Conservation (phyloP, 495 filamentous ascomycete genomes). For the Aspergillus baeticus region DNA sequence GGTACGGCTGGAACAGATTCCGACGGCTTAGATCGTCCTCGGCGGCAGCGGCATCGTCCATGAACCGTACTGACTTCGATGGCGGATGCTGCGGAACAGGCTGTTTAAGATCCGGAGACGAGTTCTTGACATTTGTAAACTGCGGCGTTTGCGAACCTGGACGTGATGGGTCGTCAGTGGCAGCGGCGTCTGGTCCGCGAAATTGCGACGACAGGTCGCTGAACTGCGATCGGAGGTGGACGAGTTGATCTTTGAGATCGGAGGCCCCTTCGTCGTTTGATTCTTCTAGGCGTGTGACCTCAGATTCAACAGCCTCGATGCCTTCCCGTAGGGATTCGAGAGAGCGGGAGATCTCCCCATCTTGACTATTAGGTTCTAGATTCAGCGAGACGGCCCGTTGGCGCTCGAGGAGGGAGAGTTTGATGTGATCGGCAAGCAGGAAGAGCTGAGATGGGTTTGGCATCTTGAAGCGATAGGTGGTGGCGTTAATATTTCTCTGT, state of each 20-base stretch:
- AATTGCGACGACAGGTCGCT: conserved; percentile 60
- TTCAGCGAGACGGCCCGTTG: conserved; percentile 87
- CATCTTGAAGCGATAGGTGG: conserved; percentile 39
- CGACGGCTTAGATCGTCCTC: conserved; percentile 53
- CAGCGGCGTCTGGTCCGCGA: conserved; percentile 55
- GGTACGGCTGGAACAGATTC: conserved; percentile 64
- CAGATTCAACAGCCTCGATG: conserved; percentile 69
- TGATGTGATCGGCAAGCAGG: conserved; percentile 55
- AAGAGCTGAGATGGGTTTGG: conserved; percentile 55
- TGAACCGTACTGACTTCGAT: conserved; percentile 89
- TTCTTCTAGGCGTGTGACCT: conserved; percentile 60
- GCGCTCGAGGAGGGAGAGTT: conserved; percentile 68
- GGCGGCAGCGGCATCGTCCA: conserved; percentile 56
- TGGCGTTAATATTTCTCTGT: conserved; percentile 2
- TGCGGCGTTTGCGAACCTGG: conserved; percentile 52
- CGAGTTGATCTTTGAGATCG: conserved; percentile 70
- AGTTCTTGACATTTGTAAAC: conserved; percentile 60
- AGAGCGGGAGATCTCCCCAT: conserved; percentile 85
- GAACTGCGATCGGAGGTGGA: conserved; percentile 54
- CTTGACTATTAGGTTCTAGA: conserved; percentile 79
- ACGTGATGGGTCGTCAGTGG: conserved; percentile 45
- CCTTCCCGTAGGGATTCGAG: conserved; percentile 84
- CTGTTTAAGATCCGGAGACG: conserved; percentile 44
- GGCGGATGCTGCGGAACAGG: conserved; percentile 47
- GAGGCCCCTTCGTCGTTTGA: conserved; percentile 55